A percentile compares a stretch with the other conserved stretches of the same genome.
Evolutionary conservation across 2,329 filamentous ascomycete species (phyloP).

Genomic region (Phialophora chinensis): DNA sequence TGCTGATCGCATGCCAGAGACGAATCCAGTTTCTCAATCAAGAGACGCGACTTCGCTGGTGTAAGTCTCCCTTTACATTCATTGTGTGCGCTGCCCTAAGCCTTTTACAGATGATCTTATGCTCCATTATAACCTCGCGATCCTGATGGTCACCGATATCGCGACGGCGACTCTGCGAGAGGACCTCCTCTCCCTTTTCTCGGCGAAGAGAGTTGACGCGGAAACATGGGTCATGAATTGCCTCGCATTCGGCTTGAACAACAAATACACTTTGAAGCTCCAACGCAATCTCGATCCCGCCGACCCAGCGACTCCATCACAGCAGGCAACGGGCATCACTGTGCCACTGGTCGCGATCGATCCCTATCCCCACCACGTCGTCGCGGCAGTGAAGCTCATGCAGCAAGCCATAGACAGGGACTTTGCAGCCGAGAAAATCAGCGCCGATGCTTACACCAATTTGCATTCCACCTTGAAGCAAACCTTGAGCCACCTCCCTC

Average conservation of each 20-base stretch:
- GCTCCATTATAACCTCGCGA: slow-evolving; percentile 43
- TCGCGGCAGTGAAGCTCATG: slow-evolving; percentile 42
- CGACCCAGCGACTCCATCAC: slow-evolving; percentile 4
- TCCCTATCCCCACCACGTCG: slow-evolving; percentile 44
- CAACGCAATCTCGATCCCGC: slow-evolving; percentile 2
- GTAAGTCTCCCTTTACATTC: slow-evolving; percentile 15
- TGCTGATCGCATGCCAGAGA: slow-evolving; percentile 41
- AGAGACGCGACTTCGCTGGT: slow-evolving; percentile 45
- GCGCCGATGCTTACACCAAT: slow-evolving; percentile 37
- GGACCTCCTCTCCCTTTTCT: slow-evolving; percentile 40
- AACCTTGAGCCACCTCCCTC: slow-evolving; percentile 41
- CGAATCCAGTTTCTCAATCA: slow-evolving; percentile 44
- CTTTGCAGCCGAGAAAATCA: slow-evolving; percentile 38
- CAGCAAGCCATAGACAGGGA: slow-evolving; percentile 42
- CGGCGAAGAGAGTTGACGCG: slow-evolving; percentile 37
- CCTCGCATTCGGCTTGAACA: slow-evolving; percentile 43
- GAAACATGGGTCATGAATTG: slow-evolving; percentile 42
- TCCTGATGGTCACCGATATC: slow-evolving; percentile 41
- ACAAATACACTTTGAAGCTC: slow-evolving; percentile 37
- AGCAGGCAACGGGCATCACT: slow-evolving; percentile 17
- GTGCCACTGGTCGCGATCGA: slow-evolving; percentile 43
- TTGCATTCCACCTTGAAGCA: slow-evolving; percentile 40
- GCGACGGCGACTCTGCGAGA: slow-evolving; percentile 40
- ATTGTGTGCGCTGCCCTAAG: background rate
- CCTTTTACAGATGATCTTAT: slow-evolving; percentile 37